Evolutionary conservation across 192 early-diverging fungal species (phyloP), one percentile per base, ranked within the genome.

Genomic region (Coemansia sp.): DNA sequence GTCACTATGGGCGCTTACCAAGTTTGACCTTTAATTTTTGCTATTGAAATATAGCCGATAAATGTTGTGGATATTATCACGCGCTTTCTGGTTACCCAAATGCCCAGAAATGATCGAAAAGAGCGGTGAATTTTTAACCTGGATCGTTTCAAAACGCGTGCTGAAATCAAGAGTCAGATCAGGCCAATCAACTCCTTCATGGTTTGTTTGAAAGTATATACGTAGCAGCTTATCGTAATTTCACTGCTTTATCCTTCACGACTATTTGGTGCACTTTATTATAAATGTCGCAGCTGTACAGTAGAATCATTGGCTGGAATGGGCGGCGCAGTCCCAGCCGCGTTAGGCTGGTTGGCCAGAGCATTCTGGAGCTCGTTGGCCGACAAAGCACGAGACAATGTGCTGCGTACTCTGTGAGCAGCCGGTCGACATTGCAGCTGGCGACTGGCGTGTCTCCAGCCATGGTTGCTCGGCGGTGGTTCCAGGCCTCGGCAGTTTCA

Each of bases 281-380:
- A 4, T 41, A 10, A 52, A 73, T 73, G 71, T 48, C 65, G 6
- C 71, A 73, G 61, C 49, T 67, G 15, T 73, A 73, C 56, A 67
- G 60, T 49, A 58, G 61, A 54, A 47, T 60, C 17, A 17, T 57
- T 61, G 47, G 32, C 56, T 54, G 56, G 61, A 60, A 47, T 60
- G 43, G 9, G 14, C 58, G 58, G 14, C 43, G 11, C 27, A 45
- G 58, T 29, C 23, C 43, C 47, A 14, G 58, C 10, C 11, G 21
- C 19, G 2, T 37, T 47, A 27, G 1, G 11, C 6, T 22, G 6
- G 45, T n/a, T n/a, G 21, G 35, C 19, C 21, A 47, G 39, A 27
- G 58, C 39, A 37, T 7, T 14, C 2, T 17, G 6, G 58, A 14
- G 7, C 41, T 2, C 12, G 7, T n/a, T n/a, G 32, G 19, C 19